Conservation (phyloP, 148 eudicot species). For the Amaranthus palmeri region DNA sequence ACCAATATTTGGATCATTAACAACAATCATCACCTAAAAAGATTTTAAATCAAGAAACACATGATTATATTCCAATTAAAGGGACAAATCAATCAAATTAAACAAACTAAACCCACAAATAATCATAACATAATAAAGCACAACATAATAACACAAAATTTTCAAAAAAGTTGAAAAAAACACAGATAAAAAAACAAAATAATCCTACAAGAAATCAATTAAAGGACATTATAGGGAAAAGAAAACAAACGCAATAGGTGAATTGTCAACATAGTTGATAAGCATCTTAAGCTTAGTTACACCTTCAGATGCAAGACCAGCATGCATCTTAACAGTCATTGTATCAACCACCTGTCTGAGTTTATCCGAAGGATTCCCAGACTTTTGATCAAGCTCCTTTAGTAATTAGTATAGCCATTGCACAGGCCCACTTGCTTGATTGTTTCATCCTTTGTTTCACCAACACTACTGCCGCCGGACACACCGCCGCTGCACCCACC, state of each 20-base stretch:
- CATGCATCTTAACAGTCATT: constrained; percentile 89
- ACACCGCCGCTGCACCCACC: constrained; percentile 51
- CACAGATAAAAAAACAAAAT: background rate
- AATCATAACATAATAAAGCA: too few species aligned
- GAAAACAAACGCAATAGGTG: constrained; percentile 60
- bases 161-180: too few species aligned
- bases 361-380: constrained; percentile 45
- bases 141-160: too few species aligned
- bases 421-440: constrained; percentile 43
- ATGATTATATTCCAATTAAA: too few species aligned
- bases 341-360: constrained; percentile 74
- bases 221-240: background rate
- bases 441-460: constrained; percentile 45
- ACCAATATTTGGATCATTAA: too few species aligned
- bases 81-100: too few species aligned
- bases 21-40: too few species aligned
- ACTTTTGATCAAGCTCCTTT: constrained; percentile 48
- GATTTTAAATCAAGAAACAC: too few species aligned
- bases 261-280: constrained; percentile 70
- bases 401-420: constrained; percentile 40
- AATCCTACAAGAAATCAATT: background rate
- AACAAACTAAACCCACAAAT: too few species aligned
- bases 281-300: constrained; percentile 88
- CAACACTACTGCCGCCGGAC: constrained; percentile 52
- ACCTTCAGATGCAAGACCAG: constrained; percentile 85